Evolutionary conservation across 2,329 filamentous ascomycete genomes (phyloP), one percentile per base, ranked within the genome.

Genomic region (Endothia cerciana): DNA sequence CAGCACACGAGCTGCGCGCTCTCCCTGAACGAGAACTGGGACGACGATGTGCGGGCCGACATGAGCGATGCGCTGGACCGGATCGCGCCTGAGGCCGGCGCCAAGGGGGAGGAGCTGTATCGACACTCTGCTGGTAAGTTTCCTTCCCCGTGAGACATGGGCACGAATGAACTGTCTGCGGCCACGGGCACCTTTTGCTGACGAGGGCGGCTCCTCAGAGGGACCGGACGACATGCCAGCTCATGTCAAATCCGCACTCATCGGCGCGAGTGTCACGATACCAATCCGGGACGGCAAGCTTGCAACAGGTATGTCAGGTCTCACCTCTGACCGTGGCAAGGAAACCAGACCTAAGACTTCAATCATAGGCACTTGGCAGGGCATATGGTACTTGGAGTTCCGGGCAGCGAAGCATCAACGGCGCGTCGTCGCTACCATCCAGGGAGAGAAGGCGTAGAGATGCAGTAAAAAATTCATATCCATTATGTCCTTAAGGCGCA

Each of bases 1-100:
- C 94, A 99, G 80, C 95, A 99, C 80, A 99, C 95, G 5, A 93
- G 89, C 74, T 97, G 93, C 79, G 95, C 91, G 15, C 84, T 99
- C 62, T 92, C 88, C 67, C 81, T 99, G 73, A 99, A 99, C 76
- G 95, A 99, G 85, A 98, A 98, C 80, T 90, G 86, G 78, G 92
- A 94, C 75, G 77, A 78, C 64, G 92, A 94, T 22, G 95, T 99
- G n/a, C 86, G 93, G 66, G 86, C 85, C 49, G 93, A 99, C 78
- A 97, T 98, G 94, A 93, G 88, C 74, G 93, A 97, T 80, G 93
- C 94, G 57, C 82, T 99, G 70, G 94, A 99, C 78, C 85, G 93
- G 55, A 91, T 99, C 73, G 95, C 90, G 51, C 93, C 94, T 0
- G 91, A 92, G 74, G 78, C 78, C 5, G 94, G 96, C 64, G 85